Conservation (phyloP, 495 filamentous ascomycete species). For the Neurospora sp. region DNA sequence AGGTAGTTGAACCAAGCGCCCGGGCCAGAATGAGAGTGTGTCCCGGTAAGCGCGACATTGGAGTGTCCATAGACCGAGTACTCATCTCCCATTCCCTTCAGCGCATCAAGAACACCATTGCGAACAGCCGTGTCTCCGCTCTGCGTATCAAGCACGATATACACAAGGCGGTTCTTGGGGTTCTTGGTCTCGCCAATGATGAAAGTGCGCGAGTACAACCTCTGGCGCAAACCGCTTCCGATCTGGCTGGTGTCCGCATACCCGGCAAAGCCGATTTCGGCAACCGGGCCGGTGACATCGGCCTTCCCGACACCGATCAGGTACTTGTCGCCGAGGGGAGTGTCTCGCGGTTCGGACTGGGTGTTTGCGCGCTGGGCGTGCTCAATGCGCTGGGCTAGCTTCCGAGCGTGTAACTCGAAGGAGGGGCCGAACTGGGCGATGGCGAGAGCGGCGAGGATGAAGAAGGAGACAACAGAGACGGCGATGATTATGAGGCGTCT, state of each 20-base stretch:
- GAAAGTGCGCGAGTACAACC: constrained; percentile 82
- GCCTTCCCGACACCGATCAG: constrained; percentile 84
- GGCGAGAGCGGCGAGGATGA: constrained; percentile 13
- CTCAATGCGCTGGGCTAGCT: background rate
- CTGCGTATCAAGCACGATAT: constrained; percentile 72
- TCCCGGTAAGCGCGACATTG: constrained; percentile 85
- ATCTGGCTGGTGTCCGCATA: constrained; percentile 71
- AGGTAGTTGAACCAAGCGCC: constrained; percentile 96
- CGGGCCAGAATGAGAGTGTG: constrained; percentile 86
- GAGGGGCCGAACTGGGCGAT: constrained; percentile 4
- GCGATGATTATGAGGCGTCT: constrained; percentile 1
- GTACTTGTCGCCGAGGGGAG: constrained; percentile 44
- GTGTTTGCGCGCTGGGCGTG: background rate
- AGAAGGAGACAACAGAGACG: constrained; percentile 11
- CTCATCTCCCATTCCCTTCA: constrained; percentile 45
- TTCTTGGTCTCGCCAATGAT: constrained; percentile 67
- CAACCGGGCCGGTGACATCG: constrained; percentile 79
- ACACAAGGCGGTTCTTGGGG: constrained; percentile 68
- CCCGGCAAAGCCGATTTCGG: constrained; percentile 47
- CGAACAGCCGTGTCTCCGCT: constrained; percentile 84
- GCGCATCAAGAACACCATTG: constrained; percentile 68
- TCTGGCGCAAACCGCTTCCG: constrained; percentile 73
- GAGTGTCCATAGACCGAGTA: constrained; percentile 55
- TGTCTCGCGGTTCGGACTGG: background rate
- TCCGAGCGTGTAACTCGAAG: background rate